Evolutionary conservation across 176 grass and related monocot genomes (phyloP), one percentile per base, ranked within the genome.

Genomic region (Elaeis guineensis): DNA sequence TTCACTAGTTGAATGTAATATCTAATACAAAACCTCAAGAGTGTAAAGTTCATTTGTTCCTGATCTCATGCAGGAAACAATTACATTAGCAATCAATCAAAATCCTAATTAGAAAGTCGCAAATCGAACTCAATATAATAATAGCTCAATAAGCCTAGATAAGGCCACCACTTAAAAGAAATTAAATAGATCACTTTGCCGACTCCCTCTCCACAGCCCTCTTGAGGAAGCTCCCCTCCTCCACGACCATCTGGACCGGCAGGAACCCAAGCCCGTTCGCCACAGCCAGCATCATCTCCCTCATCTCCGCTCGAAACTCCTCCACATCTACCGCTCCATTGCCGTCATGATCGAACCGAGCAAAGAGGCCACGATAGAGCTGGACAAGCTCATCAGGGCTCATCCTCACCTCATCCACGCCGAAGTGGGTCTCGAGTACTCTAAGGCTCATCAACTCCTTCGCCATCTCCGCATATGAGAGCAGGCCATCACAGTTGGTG

Each of bases 251-350:
- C 59, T 89, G 86, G 50, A 89, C 69, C 15, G 86, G 86, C 4
- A 89, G 16, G 56, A 70, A 75, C 4, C 90, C 86, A 44, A 87
- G 64, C 0, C 91, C 91, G 22, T 52, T 71, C 5, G 86, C 86
- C 18, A 95, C 86, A 21, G 80, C 91, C 19, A 95, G 72, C 91
- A 95, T 84, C 57, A 95, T 69, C 83, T 95, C 80, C 77, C 69
- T 78, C 90, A 89, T 89, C 89, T 85, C 89, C 5, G 75, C 81
- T n/a, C 75, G 66, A 70, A 86, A 95, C 59, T 95, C 82, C 55
- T 86, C 74, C 4, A 23, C 28, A 53, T 66, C 85, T 58, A 89
- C 82, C 18, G 73, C 54, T 28, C 90, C 85, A 4, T 86, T 63
- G 61, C 86, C 86, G 59, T 95, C 86, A 55, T 64, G 82, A 54